Conservation (phyloP, 169 alveolate species). For the Sarcocystis neurona region DNA sequence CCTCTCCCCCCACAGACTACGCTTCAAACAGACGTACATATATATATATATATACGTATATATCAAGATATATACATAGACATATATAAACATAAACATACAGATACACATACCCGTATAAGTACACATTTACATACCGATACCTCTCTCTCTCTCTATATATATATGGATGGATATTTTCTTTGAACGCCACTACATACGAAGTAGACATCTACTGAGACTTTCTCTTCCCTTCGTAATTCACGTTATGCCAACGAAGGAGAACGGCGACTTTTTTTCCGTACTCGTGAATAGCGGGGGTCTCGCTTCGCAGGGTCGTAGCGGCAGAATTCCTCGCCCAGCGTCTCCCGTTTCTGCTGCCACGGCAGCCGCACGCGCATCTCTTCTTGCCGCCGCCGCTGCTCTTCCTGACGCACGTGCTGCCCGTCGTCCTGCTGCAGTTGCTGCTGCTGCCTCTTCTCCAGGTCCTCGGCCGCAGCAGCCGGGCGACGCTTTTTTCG, state of each 20-base stretch:
- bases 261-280: too few relatives aligned
- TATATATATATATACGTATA: background rate
- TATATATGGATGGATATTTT: background rate
- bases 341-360: background rate
- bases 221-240: too few relatives aligned
- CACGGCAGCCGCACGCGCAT: background rate
- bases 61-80: background rate
- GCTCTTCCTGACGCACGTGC: too few relatives aligned
- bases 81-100: background rate
- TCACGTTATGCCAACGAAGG: too few relatives aligned
- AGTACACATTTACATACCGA: background rate
- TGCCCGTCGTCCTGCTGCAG: too few relatives aligned
- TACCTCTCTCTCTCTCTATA: background rate
- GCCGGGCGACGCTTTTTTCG: too few relatives aligned
- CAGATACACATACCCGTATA: background rate
- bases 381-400: background rate
- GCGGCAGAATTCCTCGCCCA: background rate
- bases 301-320: slow-evolving; percentile 4
- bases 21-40: background rate
- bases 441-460: too few relatives aligned
- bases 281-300: background rate
- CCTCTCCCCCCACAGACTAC: too few relatives aligned
- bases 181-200: too few relatives aligned
- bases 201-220: too few relatives aligned
- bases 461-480: too few relatives aligned